Evolutionary conservation across 2,329 filamentous ascomycete genomes (phyloP).

Genomic region (Penicillium sclerotigenum): DNA sequence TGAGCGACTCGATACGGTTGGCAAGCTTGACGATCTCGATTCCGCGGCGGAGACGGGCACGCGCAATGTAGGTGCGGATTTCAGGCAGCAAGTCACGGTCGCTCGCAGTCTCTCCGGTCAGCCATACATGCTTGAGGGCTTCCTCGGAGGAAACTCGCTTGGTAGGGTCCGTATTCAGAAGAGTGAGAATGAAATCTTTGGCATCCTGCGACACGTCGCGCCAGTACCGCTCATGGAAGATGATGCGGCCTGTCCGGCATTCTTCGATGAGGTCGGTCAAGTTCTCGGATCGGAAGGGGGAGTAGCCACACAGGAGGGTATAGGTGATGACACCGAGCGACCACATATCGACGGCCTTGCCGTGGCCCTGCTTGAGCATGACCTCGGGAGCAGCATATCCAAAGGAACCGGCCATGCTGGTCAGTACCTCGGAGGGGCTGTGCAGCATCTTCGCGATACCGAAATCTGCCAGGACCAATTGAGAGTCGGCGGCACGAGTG

Average conservation of each 20-base stretch:
- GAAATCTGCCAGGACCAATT: slow-evolving; percentile 92
- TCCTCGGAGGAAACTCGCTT: slow-evolving; percentile 75
- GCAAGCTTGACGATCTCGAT: slow-evolving; percentile 95
- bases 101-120: slow-evolving; percentile 84
- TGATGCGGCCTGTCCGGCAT: slow-evolving; percentile 75
- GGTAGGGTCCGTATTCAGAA: slow-evolving; percentile 75
- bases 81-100: slow-evolving; percentile 97
- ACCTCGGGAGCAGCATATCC: slow-evolving; percentile 97
- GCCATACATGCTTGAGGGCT: slow-evolving; percentile 80
- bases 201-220: slow-evolving; percentile 93
- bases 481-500: slow-evolving; percentile 70
- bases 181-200: slow-evolving; percentile 83
- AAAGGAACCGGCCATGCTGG: slow-evolving; percentile 97
- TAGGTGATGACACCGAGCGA: slow-evolving; percentile 98
- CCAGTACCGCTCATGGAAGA: slow-evolving; percentile 99
- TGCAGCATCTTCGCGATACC: slow-evolving; percentile 98
- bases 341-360: slow-evolving; percentile 99
- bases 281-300: slow-evolving; percentile 93
- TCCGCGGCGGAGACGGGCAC: slow-evolving; percentile 83
- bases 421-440: slow-evolving; percentile 83
- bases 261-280: slow-evolving; percentile 91
- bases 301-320: slow-evolving; percentile 95
- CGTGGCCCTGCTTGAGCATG: slow-evolving; percentile 96
- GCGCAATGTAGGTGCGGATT: slow-evolving; percentile 89
- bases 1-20: slow-evolving; percentile 92